A percentile compares a stretch with the other conserved stretches of the same genome.
Conservation (phyloP, 139 green algal species). For the Penium margaritaceum region DNA sequence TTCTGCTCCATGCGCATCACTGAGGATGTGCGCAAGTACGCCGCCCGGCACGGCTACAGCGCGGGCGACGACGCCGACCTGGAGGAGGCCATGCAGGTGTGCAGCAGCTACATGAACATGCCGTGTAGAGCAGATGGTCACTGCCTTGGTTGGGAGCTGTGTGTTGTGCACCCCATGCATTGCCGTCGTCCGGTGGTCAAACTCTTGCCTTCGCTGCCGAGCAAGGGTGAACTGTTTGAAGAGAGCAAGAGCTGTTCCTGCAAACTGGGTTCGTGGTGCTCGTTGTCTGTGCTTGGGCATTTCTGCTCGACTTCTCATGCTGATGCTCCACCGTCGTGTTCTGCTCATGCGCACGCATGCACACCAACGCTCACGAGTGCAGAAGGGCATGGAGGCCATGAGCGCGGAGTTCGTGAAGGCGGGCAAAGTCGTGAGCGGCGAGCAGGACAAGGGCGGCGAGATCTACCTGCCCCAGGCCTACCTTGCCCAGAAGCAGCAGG, state of each 20-base stretch:
- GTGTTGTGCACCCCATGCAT: no score
- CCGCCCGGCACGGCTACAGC: conserved; percentile 37
- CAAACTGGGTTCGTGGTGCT: background rate
- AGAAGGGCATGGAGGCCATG: conserved; percentile 45
- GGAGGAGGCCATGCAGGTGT: conserved; percentile 33
- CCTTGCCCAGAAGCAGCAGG: no score
- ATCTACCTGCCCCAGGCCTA: conserved; percentile 44
- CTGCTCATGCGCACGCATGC: no score
- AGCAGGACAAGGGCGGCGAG: conserved; percentile 43
- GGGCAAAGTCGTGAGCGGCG: conserved; percentile 40
- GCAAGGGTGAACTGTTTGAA: no score
- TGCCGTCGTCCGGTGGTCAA: background rate
- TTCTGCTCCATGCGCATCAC: conserved; percentile 55
- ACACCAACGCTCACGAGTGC: no score
- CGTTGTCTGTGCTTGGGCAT: background rate
- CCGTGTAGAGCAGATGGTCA: background rate
- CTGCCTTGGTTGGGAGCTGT: background rate
- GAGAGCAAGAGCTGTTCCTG: background rate
- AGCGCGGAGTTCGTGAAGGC: conserved; percentile 33
- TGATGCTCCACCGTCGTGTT: conserved; percentile 6
- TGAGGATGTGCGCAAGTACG: conserved; percentile 51
- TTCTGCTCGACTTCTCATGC: background rate
- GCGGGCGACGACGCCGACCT: background rate
- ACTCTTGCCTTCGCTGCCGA: no score
- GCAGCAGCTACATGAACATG: no score